Evolutionary conservation across 176 grass and related monocot genomes (phyloP), one percentile per base, ranked within the genome.

Genomic region (Secale cereale): DNA sequence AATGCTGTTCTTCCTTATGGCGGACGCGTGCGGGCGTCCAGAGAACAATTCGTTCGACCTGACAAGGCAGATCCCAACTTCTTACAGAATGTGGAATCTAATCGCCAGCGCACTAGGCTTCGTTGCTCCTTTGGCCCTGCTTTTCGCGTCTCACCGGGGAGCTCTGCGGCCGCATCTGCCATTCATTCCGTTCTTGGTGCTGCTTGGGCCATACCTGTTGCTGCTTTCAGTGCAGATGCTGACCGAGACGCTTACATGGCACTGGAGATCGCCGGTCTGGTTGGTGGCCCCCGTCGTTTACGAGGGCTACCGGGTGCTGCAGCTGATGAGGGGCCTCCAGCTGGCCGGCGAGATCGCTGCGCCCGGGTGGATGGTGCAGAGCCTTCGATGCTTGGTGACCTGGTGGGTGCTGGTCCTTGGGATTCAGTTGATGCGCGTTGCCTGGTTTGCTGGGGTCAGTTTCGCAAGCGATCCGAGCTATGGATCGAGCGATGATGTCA

Each of bases 391-490:
- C 45, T 64, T 98, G 86, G 97, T 98, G n/a, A 85, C 93, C 29
- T 98, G 93, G 93, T 98, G 97, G 93, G 88, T 96, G 65, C 85
- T 98, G 37, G 91, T 98, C 85, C 91, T 98, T 29, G 97, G 89
- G 20, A 87, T 98, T 80, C 97, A 98, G 31, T 72, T 98, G 59
- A 98, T 98, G 97, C 88, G 97, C 0, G 79, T 96, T 43, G 93
- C 97, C 17, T 98, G 93, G 97, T 95, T 94, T 11, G 90, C 92
- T 48, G 97, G 93, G 10, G 72, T 93, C 61, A 86, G 56, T 16
- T 89, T 75, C 65, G 88, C 81, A 63, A 70, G 26, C 40, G 70
- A 89, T 76, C 84, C 87, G 19, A 84, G 76, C 4, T 84, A 74
- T 19, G 81, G 28, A 62, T 39, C 15, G n/a, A 90, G n/a, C 36